Evolutionary conservation across 2,329 filamentous ascomycete species (phyloP).

Genomic region (Fusarium sp.): DNA sequence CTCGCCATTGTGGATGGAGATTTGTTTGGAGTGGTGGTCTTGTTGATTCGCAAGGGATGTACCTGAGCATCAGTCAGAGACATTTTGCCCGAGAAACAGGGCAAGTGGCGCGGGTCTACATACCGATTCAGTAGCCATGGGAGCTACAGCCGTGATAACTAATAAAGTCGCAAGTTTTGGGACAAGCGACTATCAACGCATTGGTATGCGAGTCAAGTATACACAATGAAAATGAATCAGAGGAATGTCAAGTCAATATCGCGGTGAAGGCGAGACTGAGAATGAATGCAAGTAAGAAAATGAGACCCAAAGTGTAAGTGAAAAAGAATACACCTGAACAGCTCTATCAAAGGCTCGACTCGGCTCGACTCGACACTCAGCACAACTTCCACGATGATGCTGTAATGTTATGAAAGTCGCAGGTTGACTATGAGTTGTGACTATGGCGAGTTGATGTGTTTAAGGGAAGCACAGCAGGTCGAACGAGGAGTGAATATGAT

Average conservation of each 20-base stretch:
- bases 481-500: slow-evolving; percentile 41
- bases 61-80: slow-evolving; percentile 63
- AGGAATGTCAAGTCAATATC: slow-evolving; percentile 53
- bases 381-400: slow-evolving; percentile 43
- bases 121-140: slow-evolving; percentile 56
- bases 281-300: slow-evolving; percentile 46
- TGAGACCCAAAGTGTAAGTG: slow-evolving; percentile 44
- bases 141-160: slow-evolving; percentile 42
- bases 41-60: slow-evolving; percentile 83
- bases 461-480: slow-evolving; percentile 47
- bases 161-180: slow-evolving; percentile 34
- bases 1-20: slow-evolving; percentile 73
- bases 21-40: slow-evolving; percentile 65
- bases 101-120: slow-evolving; percentile 41
- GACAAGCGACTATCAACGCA: slow-evolving; percentile 49
- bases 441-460: slow-evolving; percentile 49
- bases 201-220: slow-evolving; percentile 48
- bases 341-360: slow-evolving; percentile 44
- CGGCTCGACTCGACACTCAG: slow-evolving; percentile 16
- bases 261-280: slow-evolving; percentile 37
- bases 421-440: slow-evolving; percentile 24
- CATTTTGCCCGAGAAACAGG: slow-evolving; percentile 31
- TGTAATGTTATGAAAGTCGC: slow-evolving; percentile 44
- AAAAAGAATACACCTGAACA: slow-evolving; percentile 40
- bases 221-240: slow-evolving; percentile 39